Conservation (phyloP, 2,329 filamentous ascomycete genomes). For the Colletotrichum abscissum region DNA sequence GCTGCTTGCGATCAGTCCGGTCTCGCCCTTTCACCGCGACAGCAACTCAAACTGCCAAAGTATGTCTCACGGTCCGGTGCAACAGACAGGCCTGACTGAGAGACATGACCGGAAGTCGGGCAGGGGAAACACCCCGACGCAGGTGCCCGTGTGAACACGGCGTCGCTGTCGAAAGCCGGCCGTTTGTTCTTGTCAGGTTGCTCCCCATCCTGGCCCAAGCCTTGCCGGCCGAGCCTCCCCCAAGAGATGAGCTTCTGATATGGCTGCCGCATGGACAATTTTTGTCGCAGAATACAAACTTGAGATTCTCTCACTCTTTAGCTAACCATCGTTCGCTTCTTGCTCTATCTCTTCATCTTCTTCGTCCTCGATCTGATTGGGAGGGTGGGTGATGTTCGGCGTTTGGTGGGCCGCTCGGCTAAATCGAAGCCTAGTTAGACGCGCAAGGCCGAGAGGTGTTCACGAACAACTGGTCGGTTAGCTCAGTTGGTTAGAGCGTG, state of each 20-base stretch:
- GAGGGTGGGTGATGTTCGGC: not conserved
- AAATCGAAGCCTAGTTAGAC: fast-evolving
- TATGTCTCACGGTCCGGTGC: not conserved
- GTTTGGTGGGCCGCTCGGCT: too few relatives aligned
- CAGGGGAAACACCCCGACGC: not conserved
- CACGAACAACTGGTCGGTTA: not conserved
- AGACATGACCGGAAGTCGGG: not conserved
- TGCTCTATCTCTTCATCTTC: not conserved
- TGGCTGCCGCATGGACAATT: not conserved
- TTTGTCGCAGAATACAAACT: not conserved
- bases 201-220: not conserved
- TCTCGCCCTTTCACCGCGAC: not conserved
- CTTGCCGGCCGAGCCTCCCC: not conserved
- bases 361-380: not conserved
- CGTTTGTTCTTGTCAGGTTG: not conserved
- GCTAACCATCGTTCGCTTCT: not conserved
- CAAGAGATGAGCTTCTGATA: not conserved
- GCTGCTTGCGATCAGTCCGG: not conserved
- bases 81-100: not conserved
- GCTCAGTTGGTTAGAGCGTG: not conserved
- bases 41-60: not conserved
- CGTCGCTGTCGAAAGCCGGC: not conserved
- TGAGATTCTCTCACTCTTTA: not conserved
- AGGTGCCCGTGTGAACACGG: not conserved
- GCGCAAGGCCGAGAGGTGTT: fast-evolving